Percentiles rank a stretch among this genome's conserved stretches.
These are phyloP conservation scores for Lecanicillium sp. DNA, from an alignment of 2,329 filamentous ascomycete genomes.

Conservation along the genomic window DNA sequence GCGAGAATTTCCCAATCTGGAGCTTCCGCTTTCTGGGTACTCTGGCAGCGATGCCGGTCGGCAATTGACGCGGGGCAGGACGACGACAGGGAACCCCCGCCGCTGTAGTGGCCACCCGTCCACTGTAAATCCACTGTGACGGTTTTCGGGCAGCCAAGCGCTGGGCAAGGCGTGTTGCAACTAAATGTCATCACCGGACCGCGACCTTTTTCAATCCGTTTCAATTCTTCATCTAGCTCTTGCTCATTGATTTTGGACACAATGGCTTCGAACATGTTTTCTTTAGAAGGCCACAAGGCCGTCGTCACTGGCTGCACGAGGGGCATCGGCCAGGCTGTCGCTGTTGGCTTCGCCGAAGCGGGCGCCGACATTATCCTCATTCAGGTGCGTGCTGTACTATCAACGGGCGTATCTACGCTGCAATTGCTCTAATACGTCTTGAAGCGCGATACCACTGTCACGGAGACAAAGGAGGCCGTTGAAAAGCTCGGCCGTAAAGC, in stretches of 20 bases:
- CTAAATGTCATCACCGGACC: neutral
- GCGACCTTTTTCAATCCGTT: neutral
- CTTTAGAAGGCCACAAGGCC: constrained; percentile 50
- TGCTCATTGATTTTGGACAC: neutral
- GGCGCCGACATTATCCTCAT: constrained; percentile 52
- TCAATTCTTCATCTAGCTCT: neutral
- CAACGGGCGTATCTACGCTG: too few relatives aligned
- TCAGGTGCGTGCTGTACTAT: constrained; percentile 39
- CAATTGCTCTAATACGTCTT: neutral
- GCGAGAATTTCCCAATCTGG: constrained; percentile 9
- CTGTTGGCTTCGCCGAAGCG: constrained; percentile 52
- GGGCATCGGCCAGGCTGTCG: constrained; percentile 53
- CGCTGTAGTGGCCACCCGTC: too few relatives aligned
- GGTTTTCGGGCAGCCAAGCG: neutral
- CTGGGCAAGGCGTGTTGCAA: neutral
- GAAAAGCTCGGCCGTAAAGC: constrained; percentile 60
- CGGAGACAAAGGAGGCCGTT: constrained; percentile 54
- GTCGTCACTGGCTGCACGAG: constrained; percentile 52
- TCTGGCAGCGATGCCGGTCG: neutral
- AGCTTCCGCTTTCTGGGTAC: neutral
- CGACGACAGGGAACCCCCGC: neutral
- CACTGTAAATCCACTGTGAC: neutral
- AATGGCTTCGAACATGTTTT: constrained; percentile 42
- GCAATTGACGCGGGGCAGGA: constrained; percentile 10
- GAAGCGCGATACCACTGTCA: constrained; percentile 37